Percentiles rank a stretch among this genome's conserved stretches.
Conservation (phyloP, 1,284 basidiomycete genomes). For the Pyrrhoderma noxium region DNA sequence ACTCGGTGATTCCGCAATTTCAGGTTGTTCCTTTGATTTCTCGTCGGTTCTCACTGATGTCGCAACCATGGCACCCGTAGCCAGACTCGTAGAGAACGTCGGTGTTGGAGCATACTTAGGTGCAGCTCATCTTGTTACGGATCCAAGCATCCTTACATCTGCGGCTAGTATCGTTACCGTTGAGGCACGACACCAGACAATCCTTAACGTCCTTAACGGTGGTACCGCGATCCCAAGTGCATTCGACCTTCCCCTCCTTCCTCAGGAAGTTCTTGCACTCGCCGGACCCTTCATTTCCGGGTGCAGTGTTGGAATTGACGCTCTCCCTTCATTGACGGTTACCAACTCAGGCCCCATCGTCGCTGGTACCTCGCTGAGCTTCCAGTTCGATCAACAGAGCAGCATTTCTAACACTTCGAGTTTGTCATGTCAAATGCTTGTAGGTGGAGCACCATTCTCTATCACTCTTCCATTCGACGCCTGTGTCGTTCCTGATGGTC, state of each 20-base stretch:
- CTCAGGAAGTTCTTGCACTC: slow-evolving; percentile 66
- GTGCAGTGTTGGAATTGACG: slow-evolving; percentile 58
- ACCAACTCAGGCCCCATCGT: slow-evolving; percentile 53
- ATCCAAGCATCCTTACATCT: slow-evolving; percentile 57
- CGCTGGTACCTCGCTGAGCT: slow-evolving; percentile 54
- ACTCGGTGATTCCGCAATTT: slow-evolving; percentile 48
- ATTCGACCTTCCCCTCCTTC: slow-evolving; percentile 66
- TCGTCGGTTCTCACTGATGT: slow-evolving; percentile 57
- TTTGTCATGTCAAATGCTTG: slow-evolving; percentile 70
- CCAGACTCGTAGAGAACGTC: slow-evolving; percentile 72
- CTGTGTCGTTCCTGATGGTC: slow-evolving; percentile 54
- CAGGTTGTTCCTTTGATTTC: slow-evolving; percentile 66
- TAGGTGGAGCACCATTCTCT: slow-evolving; percentile 52
- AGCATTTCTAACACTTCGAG: slow-evolving; percentile 39
- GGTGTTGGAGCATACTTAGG: slow-evolving; percentile 79
- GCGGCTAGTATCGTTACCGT: slow-evolving; percentile 76
- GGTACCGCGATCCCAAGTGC: slow-evolving; percentile 56
- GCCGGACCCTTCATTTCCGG: slow-evolving; percentile 68
- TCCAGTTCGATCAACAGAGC: slow-evolving; percentile 51
- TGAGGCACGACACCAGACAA: slow-evolving; percentile 75
- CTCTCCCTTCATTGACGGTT: slow-evolving; percentile 53
- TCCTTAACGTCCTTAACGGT: slow-evolving; percentile 62
- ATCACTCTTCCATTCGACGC: slow-evolving; percentile 49
- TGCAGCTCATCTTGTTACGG: slow-evolving; percentile 55
- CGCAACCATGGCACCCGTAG: slow-evolving; percentile 63